These are phyloP conservation scores for Fusarium miscanthi DNA, from an alignment of 2,329 filamentous ascomycete genomes.

Conservation along the genomic window DNA sequence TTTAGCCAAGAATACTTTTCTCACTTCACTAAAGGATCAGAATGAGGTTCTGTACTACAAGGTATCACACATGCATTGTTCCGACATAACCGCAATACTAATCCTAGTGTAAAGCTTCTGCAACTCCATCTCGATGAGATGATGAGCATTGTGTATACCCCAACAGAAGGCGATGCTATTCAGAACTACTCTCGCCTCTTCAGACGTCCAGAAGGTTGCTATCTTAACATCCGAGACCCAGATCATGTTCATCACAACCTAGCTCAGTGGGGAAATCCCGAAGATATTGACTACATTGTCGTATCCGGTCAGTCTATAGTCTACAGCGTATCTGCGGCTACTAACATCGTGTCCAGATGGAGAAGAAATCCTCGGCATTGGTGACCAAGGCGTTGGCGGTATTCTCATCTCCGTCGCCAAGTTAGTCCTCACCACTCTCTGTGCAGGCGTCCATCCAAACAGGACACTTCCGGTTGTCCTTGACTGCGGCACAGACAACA, in stretches of 20 bases:
- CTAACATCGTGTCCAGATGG: conserved; percentile 54
- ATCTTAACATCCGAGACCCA: conserved; percentile 77
- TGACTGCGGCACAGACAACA: conserved; percentile 87
- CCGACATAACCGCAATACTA: conserved; percentile 17
- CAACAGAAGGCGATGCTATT: conserved; percentile 90
- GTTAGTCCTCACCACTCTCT: conserved; percentile 82
- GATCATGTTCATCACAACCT: conserved; percentile 74
- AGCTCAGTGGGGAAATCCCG: conserved; percentile 72
- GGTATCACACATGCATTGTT: conserved; percentile 52
- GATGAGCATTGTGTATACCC: conserved; percentile 92
- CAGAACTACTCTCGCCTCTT: conserved; percentile 85
- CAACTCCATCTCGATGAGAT: conserved; percentile 85
- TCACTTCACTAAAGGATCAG: conserved; percentile 86
- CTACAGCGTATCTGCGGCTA: rapidly evolving
- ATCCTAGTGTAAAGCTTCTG: conserved; percentile 64
- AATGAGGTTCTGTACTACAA: conserved; percentile 86
- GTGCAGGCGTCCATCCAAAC: conserved; percentile 86
- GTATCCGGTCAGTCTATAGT: conserved; percentile 71
- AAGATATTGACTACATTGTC: conserved; percentile 89
- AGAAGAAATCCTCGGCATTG: conserved; percentile 85
- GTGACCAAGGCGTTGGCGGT: conserved; percentile 87
- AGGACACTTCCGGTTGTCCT: conserved; percentile 83
- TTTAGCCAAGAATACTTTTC: conserved; percentile 87
- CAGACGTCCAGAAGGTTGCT: conserved; percentile 82
- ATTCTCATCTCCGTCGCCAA: conserved; percentile 89